phyloP scores from a whole-genome alignment of 2,329 filamentous ascomycete genomes.

The Aspergillus brasiliensis region DNA sequence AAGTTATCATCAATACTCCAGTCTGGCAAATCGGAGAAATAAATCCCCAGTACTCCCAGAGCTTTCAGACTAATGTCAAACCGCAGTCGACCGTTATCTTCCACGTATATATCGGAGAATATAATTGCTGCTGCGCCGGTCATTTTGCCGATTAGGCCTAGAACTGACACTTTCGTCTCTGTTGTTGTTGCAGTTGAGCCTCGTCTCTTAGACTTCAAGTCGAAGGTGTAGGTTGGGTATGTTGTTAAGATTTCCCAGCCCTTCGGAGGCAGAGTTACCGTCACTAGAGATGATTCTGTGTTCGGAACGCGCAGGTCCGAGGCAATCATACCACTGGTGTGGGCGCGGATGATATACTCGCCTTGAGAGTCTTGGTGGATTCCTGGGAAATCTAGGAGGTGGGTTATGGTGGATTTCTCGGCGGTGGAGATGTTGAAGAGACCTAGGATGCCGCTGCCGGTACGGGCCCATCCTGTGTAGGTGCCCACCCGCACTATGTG shows the following conservation, averaged over 20 bases:
- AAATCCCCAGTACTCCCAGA: constrained; percentile 71
- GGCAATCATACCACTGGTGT: constrained; percentile 65
- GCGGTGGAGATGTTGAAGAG: constrained; percentile 77
- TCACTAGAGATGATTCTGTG: constrained; percentile 53
- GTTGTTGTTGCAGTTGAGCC: too few relatives aligned
- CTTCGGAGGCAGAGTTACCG: constrained; percentile 62
- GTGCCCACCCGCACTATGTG: constrained; percentile 75
- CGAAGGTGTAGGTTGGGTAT: constrained; percentile 65
- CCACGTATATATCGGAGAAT: constrained; percentile 60
- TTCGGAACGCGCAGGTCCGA: constrained; percentile 39
- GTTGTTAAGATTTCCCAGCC: constrained; percentile 83
- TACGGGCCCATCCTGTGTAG: constrained; percentile 69
- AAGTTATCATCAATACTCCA: constrained; percentile 66
- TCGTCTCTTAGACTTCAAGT: constrained; percentile 25
- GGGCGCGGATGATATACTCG: constrained; percentile 72
- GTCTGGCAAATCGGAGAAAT: constrained; percentile 68
- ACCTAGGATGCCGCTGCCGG: constrained; percentile 75
- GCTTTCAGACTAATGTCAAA: constrained; percentile 76
- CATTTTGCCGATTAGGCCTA: constrained; percentile 87
- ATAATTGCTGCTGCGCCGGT: constrained; percentile 79
- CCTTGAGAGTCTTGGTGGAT: constrained; percentile 51
- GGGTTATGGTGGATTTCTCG: constrained; percentile 67
- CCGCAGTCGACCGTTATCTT: constrained; percentile 62
- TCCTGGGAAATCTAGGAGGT: constrained; percentile 73
- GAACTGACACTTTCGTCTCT: constrained; percentile 58